Conservation (phyloP, 192 early-diverging fungal species). For the Coemansia sp. region DNA sequence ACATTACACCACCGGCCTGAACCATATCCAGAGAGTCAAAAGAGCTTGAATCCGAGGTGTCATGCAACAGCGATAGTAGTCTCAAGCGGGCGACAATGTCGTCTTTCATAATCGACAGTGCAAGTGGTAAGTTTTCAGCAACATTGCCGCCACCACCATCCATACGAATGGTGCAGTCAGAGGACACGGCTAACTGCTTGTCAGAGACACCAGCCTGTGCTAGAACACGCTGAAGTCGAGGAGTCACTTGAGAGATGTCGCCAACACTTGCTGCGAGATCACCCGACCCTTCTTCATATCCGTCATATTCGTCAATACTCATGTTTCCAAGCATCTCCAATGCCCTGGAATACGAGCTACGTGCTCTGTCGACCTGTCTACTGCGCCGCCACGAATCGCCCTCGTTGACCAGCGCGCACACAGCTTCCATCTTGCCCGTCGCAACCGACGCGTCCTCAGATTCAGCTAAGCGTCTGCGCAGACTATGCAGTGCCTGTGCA, state of each 20-base stretch:
- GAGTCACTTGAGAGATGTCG: conserved; percentile 4
- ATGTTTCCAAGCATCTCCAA: not conserved
- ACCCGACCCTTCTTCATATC: too few species aligned
- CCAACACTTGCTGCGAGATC: not conserved
- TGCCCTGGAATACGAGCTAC: conserved; percentile 18
- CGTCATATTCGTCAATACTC: not conserved
- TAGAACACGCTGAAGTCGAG: conserved; percentile 22
- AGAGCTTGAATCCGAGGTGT: not conserved
- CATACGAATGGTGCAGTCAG: too few species aligned
- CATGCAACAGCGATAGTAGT: conserved; percentile 14
- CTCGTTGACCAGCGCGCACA: conserved; percentile 26
- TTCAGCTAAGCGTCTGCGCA: not conserved
- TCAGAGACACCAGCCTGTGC: not conserved
- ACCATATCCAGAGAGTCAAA: not conserved
- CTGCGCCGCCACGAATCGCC: conserved; percentile 40
- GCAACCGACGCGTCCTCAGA: not conserved
- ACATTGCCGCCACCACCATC: not conserved
- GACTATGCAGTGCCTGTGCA: conserved; percentile 5
- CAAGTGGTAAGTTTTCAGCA: not conserved
- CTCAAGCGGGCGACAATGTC: conserved; percentile 22
- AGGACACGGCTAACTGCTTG: too few species aligned
- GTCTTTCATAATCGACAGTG: conserved; percentile 18
- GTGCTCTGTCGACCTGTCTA: conserved; percentile 12
- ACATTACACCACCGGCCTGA: not conserved
- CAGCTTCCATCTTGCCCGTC: conserved; percentile 1